These are phyloP conservation scores for Xylaria grammica DNA, from an alignment of 495 filamentous ascomycete species.

Conservation along the genomic window DNA sequence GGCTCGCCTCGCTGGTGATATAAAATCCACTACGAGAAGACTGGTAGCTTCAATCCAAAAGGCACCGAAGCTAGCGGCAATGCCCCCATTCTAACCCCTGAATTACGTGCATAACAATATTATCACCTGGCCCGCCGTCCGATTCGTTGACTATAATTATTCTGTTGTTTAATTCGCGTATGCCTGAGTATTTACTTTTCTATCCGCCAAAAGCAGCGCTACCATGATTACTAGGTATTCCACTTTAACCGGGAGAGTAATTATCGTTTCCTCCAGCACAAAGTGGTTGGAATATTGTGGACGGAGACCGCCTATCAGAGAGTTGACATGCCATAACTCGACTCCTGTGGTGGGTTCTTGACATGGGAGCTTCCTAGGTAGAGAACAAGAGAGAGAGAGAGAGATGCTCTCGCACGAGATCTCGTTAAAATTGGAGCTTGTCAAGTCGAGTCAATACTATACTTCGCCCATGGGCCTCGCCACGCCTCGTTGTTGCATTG, in stretches of 20 bases:
- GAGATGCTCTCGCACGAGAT: not conserved
- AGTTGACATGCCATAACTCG: not conserved
- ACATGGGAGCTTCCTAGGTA: not conserved
- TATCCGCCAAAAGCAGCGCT: not conserved
- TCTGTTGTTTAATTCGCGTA: not conserved
- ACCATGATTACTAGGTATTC: not conserved
- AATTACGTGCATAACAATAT: constrained; percentile 5
- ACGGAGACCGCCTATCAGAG: not conserved
- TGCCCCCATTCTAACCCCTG: constrained; percentile 7
- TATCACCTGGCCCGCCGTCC: not conserved
- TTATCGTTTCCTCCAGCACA: not conserved
- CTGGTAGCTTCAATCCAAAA: constrained; percentile 2
- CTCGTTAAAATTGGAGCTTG: not conserved
- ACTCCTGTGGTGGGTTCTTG: not conserved
- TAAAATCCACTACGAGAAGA: constrained; percentile 4
- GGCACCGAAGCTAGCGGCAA: constrained; percentile 10
- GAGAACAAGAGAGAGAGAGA: too few species aligned
- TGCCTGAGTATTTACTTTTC: not conserved
- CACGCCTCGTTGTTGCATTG: not conserved
- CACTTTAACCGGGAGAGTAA: too few species aligned
- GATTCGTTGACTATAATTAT: not conserved
- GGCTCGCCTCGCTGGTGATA: not conserved
- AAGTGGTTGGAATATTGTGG: not conserved
- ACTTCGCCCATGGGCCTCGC: not conserved
- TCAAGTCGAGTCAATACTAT: not conserved